Percentiles rank a stretch among this genome's conserved stretches.
These are phyloP conservation scores for Leccinum pellstonianum DNA, from an alignment of 768 basidiomycete species.

Conservation along the genomic window DNA sequence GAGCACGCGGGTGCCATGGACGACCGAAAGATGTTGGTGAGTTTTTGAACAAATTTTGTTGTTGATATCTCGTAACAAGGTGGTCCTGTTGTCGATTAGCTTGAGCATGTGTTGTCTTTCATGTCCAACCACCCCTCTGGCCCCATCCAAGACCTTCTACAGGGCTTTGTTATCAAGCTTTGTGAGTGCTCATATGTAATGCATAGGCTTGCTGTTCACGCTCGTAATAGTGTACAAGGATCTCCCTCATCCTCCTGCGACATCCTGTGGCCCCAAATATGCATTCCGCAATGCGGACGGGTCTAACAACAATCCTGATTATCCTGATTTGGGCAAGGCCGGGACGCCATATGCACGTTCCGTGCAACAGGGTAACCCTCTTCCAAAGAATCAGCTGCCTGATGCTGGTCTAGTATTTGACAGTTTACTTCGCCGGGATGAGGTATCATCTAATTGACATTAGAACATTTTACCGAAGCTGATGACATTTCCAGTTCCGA, in stretches of 20 bases:
- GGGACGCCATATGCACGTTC: conserved; percentile 80
- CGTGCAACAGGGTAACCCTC: conserved; percentile 65
- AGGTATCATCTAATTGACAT: conserved; percentile 38
- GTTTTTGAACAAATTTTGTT: conserved; percentile 23
- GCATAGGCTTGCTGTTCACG: not conserved
- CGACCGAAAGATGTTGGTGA: conserved; percentile 73
- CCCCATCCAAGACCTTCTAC: conserved; percentile 37
- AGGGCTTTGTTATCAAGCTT: conserved; percentile 45
- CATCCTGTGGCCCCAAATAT: conserved; percentile 60
- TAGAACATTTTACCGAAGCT: not conserved
- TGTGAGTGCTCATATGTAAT: conserved; percentile 42
- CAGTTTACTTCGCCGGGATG: conserved; percentile 69
- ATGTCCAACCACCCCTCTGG: conserved; percentile 59
- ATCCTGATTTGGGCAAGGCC: conserved; percentile 75
- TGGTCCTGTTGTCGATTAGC: conserved; percentile 37
- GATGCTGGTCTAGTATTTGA: conserved; percentile 83
- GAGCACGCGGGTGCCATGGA: conserved; percentile 62
- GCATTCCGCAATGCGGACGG: conserved; percentile 78
- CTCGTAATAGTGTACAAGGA: conserved; percentile 68
- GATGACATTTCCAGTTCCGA: conserved; percentile 50
- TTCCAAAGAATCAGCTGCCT: conserved; percentile 68
- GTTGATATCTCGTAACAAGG: not conserved
- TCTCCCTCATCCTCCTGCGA: conserved; percentile 74
- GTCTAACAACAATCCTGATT: conserved; percentile 66
- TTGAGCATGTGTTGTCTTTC: conserved; percentile 67